Base-by-base conservation (phyloP, 495 filamentous ascomycete genomes). In the Penicillium tannophilum region DNA sequence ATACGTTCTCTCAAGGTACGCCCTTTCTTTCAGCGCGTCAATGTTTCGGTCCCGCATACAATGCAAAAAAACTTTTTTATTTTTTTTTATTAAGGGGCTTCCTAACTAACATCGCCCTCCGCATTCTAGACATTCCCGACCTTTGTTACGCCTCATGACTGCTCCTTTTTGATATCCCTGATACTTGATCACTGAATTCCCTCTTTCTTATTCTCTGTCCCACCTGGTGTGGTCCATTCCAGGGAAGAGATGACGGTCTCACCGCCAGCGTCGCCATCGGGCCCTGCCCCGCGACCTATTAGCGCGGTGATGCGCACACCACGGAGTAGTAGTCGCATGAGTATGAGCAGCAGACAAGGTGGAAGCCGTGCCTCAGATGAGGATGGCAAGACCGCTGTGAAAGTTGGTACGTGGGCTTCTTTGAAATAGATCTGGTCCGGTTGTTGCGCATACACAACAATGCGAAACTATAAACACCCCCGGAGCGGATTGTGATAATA, bases 341-440 rank as follows among this genome's bases (percentile, higher is more conserved):
- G 92, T 71, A 87, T 90, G 78, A 86, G 84, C 68, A 92, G 91
- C 71, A 91, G 86, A 74, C 80, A 82, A 41, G 90, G 88, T 48
- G 87, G 90, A 58, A 97, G 91, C 74, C 84, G 93, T 68, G 89
- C 88, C 28, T 96, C 93, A 2, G 94, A 97, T 69, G 94, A 98
- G 65, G 94, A 97, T 80, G 82, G 83, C 43, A 93, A 89, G 74
- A 97, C 94, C 31, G 90, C 94, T n/a, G 94, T 98, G 71, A 97
- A 92, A 96, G 94, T 98, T 73, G 94, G 94, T 98, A 84, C 69
- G 94, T 92, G 45, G 31, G 52, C 41, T 17, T 56, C 65, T 61
- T 59, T 45, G 44, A 35, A 58, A 58, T 49, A 17, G 42, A 43
- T 10, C 58, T 52, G 31, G 52, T 41, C 39, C 7, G 39, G 39